phyloP scores from a whole-genome alignment of 345 rosid genomes.

The rapeseed (Brassica napus) region DNA sequence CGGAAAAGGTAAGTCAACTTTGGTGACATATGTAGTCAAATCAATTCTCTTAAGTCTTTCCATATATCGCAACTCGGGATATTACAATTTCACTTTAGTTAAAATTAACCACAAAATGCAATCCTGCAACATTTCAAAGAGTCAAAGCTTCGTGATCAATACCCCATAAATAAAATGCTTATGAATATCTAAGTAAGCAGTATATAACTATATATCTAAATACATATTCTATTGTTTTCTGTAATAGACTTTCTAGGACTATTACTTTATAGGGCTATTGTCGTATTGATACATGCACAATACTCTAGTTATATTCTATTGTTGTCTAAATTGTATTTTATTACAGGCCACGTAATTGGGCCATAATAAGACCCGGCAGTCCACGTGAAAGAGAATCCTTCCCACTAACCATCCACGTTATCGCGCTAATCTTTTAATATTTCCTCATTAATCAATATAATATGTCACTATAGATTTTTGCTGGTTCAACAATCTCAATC shows the following conservation, averaged over 20 bases:
- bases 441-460: slow-evolving; percentile 3
- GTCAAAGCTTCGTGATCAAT: slow-evolving; percentile 4
- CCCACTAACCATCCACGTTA: slow-evolving; percentile 40
- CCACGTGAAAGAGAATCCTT: slow-evolving; percentile 43
- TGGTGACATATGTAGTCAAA: no score
- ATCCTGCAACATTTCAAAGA: not conserved
- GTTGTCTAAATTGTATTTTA: slow-evolving; percentile 17
- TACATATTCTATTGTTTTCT: not conserved
- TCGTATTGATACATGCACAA: slow-evolving; percentile 7
- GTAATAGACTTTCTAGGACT: slow-evolving; percentile 25
- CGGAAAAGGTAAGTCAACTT: no score
- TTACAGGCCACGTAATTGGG: slow-evolving; percentile 39
- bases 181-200: not conserved
- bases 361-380: slow-evolving; percentile 29
- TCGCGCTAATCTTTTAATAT: not conserved
- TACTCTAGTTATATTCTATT: slow-evolving; percentile 4
- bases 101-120: not conserved
- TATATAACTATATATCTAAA: not conserved
- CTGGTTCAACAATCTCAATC: slow-evolving; percentile 20
- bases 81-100: not conserved
- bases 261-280: slow-evolving; percentile 5
- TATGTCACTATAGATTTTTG: not conserved
- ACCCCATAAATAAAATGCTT: not conserved
- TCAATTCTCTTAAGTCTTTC: no score
- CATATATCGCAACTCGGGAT: no score